A percentile compares a stretch with the other conserved stretches of the same genome.
These are phyloP conservation scores for Lasiodiplodia citricola DNA, from an alignment of 2,329 filamentous ascomycete species.

Conservation along the genomic window DNA sequence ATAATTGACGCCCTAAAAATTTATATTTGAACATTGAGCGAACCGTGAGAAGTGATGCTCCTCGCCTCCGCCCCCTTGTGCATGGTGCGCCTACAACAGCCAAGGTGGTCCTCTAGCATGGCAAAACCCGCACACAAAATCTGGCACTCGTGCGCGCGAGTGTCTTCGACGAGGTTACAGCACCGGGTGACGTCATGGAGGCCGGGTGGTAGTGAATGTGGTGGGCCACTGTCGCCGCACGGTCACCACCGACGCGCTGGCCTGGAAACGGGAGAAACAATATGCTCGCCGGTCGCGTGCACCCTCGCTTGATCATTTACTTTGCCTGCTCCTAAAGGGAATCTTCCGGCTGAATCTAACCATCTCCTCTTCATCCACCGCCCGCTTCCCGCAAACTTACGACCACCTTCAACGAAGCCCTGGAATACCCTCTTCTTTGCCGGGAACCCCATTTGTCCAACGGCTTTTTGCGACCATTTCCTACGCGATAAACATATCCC, in stretches of 20 bases:
- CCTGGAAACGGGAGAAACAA: too few species aligned
- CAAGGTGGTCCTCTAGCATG: not conserved
- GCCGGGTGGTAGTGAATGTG: too few species aligned
- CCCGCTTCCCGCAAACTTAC: not conserved
- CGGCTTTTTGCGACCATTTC: not conserved
- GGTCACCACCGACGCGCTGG: too few species aligned
- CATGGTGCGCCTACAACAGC: not conserved
- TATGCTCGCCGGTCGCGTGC: too few species aligned
- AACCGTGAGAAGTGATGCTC: not conserved
- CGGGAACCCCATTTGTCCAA: too few species aligned
- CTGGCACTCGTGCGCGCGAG: too few species aligned
- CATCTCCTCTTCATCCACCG: not conserved
- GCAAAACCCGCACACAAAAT: not conserved
- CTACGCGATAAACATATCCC: not conserved
- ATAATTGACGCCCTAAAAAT: accelerated
- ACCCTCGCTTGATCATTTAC: not conserved
- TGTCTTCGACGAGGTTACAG: too few species aligned
- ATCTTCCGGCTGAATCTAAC: not conserved
- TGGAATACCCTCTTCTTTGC: too few species aligned
- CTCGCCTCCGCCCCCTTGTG: not conserved
- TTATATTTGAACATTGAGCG: not conserved
- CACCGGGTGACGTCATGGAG: too few species aligned
- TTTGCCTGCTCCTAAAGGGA: not conserved
- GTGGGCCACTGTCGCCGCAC: too few species aligned
- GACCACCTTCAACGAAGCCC: too few species aligned